A percentile compares a stretch with the other conserved stretches of the same genome.
Conservation (phyloP, 768 basidiomycete species). For the Coprinopsis cinerea region DNA sequence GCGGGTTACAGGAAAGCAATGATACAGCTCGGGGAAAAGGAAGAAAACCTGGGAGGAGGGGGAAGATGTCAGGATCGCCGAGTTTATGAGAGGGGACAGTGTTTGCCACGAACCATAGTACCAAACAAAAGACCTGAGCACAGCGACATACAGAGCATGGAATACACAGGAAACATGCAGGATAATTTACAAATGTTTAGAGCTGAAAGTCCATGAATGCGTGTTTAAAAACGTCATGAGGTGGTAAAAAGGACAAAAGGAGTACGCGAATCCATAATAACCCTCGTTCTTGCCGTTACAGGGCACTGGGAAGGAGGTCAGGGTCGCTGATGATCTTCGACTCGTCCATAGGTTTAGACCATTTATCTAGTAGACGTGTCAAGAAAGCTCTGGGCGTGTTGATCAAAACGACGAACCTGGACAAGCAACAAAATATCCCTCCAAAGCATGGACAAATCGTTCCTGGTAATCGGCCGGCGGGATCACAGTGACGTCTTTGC, state of each 20-base stretch:
- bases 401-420: slow-evolving; percentile 40
- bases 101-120: slow-evolving; percentile 3
- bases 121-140: background rate
- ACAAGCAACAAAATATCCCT: slow-evolving; percentile 72
- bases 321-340: slow-evolving; percentile 33
- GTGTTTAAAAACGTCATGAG: background rate
- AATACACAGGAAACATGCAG: background rate
- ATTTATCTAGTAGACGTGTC: slow-evolving; percentile 32
- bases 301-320: slow-evolving; percentile 35
- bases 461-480: slow-evolving; percentile 78
- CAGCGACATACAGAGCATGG: background rate
- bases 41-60: background rate
- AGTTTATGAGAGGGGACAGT: background rate
- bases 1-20: background rate
- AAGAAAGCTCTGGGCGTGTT: background rate
- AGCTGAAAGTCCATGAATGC: background rate
- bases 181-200: background rate
- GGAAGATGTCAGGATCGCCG: background rate
- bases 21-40: background rate
- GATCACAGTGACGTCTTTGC: slow-evolving; percentile 68
- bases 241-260: background rate
- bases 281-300: slow-evolving; percentile 19
- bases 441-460: slow-evolving; percentile 65
- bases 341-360: slow-evolving; percentile 41
- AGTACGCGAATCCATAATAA: background rate